Base-by-base conservation (phyloP, 78 protist species). In the Dictyostelium intermedium region DNA sequence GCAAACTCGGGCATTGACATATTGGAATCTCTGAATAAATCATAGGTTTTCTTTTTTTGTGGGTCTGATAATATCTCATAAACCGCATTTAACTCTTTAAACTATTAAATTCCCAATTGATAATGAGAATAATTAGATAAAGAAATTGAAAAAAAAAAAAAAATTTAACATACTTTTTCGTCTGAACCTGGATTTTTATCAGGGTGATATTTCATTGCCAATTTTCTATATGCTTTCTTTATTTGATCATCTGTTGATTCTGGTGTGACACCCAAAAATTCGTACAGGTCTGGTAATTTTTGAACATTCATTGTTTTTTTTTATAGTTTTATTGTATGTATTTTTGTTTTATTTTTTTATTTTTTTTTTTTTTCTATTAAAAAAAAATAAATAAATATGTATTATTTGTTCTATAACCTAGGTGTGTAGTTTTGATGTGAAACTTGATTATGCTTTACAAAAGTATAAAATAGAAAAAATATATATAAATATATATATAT, bases 51-150 rank as follows among this genome's bases (percentile, higher is more conserved):
- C 39, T 60, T 87, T 45, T 87, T 87, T 69, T 87, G 93, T 18
- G 93, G 93, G 37, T 87, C 85, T 45, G 93, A 87, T 45, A 87
- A 30, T 43, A 87, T 87, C 34, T 87, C 93, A 50, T 87, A 87
- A 23, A 87, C 93, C 27, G 93, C 93, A 50, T 73, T 87, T 45
- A 87, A 79, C 45, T 87, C 93, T 87, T 87, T 82, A 63, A 87
- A 87, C 93, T 87, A 47, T n/a, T n/a, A n/a, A n/a, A n/a, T n/a
- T n/a, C n/a, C n/a, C n/a, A n/a, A n/a, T n/a, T n/a, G n/a, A n/a
- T 41, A 43, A 32, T 25, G 7, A 69, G 25, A 25, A 45, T 41
- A 23, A 39, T 78, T 16, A 32, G 5, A 6, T 11, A 37, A 45
- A 45, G 2, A 18, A 25, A 45, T 27, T 18, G 5, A 8, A 37